phyloP scores from a whole-genome alignment of 192 early-diverging fungal genomes.

The Pecoramyces ruminantium region DNA sequence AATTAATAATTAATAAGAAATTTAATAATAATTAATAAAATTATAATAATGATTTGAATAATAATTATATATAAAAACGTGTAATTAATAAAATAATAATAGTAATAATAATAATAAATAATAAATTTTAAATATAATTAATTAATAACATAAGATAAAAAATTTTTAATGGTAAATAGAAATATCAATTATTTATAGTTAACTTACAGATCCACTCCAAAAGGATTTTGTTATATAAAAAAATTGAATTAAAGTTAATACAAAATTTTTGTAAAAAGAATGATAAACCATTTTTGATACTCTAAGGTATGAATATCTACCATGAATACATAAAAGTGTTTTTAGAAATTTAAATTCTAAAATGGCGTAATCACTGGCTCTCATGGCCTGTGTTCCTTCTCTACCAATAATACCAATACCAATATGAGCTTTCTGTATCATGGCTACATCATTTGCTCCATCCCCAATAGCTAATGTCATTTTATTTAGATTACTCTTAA shows the following conservation, averaged over 20 bases:
- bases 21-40: too few species aligned
- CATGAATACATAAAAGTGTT: constrained; percentile 29
- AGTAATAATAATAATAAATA: too few species aligned
- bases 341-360: constrained; percentile 32
- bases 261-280: background rate
- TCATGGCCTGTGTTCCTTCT: constrained; percentile 74
- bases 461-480: constrained; percentile 78
- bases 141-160: too few species aligned
- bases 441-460: constrained; percentile 91
- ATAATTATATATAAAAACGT: too few species aligned
- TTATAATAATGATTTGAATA: too few species aligned
- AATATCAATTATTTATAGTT: too few species aligned
- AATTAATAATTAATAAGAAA: too few species aligned
- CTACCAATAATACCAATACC: constrained; percentile 81
- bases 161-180: too few species aligned
- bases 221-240: background rate
- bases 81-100: too few species aligned
- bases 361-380: constrained; percentile 75
- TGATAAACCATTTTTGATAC: constrained; percentile 5
- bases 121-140: too few species aligned
- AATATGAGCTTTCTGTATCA: constrained; percentile 87
- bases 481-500: constrained; percentile 14
- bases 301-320: constrained; percentile 21
- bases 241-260: background rate
- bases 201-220: background rate